A percentile compares a stretch with the other conserved stretches of the same genome.
Evolutionary conservation across 805 yeast species (phyloP).

Genomic region (Torulaspora microellipsoides): DNA sequence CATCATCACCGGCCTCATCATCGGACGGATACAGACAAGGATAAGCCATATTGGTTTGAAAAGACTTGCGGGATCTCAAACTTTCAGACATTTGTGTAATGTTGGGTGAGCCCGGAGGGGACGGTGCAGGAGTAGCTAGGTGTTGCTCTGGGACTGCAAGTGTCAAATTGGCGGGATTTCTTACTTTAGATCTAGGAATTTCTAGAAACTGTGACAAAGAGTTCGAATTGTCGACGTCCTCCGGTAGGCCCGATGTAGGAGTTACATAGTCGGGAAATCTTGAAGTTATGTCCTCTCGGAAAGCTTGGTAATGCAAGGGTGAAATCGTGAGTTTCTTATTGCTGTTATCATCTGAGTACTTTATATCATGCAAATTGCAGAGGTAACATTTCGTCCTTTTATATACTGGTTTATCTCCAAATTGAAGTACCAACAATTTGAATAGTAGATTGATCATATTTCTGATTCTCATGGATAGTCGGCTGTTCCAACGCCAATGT

Average conservation of each 20-base stretch:
- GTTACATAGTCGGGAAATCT: slow-evolving; percentile 70
- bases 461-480: slow-evolving; percentile 46
- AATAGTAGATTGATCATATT: slow-evolving; percentile 50
- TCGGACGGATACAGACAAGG: slow-evolving; percentile 62
- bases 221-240: slow-evolving; percentile 43
- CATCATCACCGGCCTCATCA: slow-evolving; percentile 34
- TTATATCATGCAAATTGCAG: slow-evolving; percentile 37
- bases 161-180: slow-evolving; percentile 28
- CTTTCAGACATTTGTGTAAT: slow-evolving; percentile 23
- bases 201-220: slow-evolving; percentile 58
- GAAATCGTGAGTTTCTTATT: slow-evolving; percentile 49
- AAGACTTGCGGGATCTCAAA: slow-evolving; percentile 46
- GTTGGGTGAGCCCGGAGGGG: slow-evolving; percentile 60
- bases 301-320: slow-evolving; percentile 80
- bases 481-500: slow-evolving; percentile 58
- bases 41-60: slow-evolving; percentile 61
- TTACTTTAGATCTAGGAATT: slow-evolving; percentile 47
- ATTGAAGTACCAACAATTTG: slow-evolving; percentile 51
- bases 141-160: slow-evolving; percentile 31
- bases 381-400: slow-evolving; percentile 45
- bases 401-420: slow-evolving; percentile 52
- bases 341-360: slow-evolving; percentile 21
- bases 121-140: slow-evolving; percentile 84
- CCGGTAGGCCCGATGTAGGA: slow-evolving; percentile 45
- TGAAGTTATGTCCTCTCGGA: slow-evolving; percentile 65